A percentile compares a stretch with the other conserved stretches of the same genome.
Evolutionary conservation across 768 basidiomycete genomes (phyloP).

Genomic region (Psilocybe cubensis): DNA sequence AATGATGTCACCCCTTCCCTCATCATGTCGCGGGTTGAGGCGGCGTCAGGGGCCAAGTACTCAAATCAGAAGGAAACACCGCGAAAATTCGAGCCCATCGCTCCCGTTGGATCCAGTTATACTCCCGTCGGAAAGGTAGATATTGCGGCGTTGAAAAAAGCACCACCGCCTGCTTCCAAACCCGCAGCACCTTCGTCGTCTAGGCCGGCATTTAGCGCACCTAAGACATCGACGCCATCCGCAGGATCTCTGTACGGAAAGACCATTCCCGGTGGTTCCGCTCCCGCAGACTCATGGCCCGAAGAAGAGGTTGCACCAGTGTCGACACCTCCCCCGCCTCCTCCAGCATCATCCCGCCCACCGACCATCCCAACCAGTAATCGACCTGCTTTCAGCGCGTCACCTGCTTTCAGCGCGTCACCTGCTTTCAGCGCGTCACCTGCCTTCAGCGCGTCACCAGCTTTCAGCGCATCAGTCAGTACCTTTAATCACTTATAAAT

Average conservation of each 20-base stretch:
- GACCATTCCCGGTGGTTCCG: slow-evolving; percentile 37
- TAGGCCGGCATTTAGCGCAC: slow-evolving; percentile 50
- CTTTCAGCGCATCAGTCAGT: slow-evolving; percentile 13
- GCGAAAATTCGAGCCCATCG: slow-evolving; percentile 76
- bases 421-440: background rate
- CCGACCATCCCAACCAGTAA: slow-evolving; percentile 41
- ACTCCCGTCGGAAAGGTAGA: slow-evolving; percentile 77
- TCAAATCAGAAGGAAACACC: slow-evolving; percentile 79
- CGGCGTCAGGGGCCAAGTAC: slow-evolving; percentile 90
- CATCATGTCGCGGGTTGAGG: slow-evolving; percentile 87
- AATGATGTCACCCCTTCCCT: slow-evolving; percentile 78
- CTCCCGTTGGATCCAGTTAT: slow-evolving; percentile 79
- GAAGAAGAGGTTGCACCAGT: slow-evolving; percentile 53
- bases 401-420: slow-evolving; percentile 9
- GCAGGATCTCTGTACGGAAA: slow-evolving; percentile 49
- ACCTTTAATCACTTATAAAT: background rate
- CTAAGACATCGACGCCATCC: slow-evolving; percentile 36
- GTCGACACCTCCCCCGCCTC: slow-evolving; percentile 41
- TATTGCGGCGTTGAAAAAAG: slow-evolving; percentile 60
- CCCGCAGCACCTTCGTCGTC: slow-evolving; percentile 44
- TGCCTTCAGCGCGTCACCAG: too few species aligned
- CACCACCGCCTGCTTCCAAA: slow-evolving; percentile 39
- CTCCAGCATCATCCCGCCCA: slow-evolving; percentile 50
- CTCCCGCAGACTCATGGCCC: slow-evolving; percentile 63
- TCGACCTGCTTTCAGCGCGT: slow-evolving; percentile 38